Conservation (phyloP, 1,284 basidiomycete species). For the Papiliotrema laurentii region DNA sequence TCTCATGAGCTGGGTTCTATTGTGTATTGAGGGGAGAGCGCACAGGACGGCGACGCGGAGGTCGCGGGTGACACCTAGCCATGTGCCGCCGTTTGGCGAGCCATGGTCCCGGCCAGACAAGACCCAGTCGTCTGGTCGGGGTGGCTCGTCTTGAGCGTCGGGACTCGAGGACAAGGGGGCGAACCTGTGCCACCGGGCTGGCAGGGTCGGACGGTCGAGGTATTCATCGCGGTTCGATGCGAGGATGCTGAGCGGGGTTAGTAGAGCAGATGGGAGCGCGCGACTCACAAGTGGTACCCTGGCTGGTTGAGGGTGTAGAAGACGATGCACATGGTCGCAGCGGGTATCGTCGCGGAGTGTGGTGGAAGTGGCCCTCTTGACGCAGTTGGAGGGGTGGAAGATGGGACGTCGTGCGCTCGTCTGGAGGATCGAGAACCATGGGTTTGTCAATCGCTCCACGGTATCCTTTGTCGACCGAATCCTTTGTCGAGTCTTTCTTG, state of each 20-base stretch:
- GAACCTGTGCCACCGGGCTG: slow-evolving; percentile 44
- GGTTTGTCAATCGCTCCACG: too few relatives aligned
- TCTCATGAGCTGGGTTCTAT: not conserved
- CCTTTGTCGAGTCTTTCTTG: too few relatives aligned
- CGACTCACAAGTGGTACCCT: slow-evolving; percentile 38
- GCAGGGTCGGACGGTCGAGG: slow-evolving; percentile 33
- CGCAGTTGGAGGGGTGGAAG: too few relatives aligned
- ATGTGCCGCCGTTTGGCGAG: slow-evolving; percentile 31
- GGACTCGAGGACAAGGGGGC: slow-evolving; percentile 6
- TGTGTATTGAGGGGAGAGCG: slow-evolving; percentile 7
- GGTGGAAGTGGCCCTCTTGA: too few relatives aligned
- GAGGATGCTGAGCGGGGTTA: slow-evolving; percentile 28
- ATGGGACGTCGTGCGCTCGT: not conserved
- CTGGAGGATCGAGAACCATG: too few relatives aligned
- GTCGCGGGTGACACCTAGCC: slow-evolving; percentile 40
- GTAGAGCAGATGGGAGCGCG: not conserved
- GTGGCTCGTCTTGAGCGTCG: not conserved
- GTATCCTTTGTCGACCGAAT: too few relatives aligned
- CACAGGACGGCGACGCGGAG: slow-evolving; percentile 40
- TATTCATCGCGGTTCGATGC: slow-evolving; percentile 46
- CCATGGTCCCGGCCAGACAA: slow-evolving; percentile 35
- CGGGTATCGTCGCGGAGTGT: too few relatives aligned
- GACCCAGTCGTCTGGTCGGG: slow-evolving; percentile 13
- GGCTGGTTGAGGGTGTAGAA: slow-evolving; percentile 41
- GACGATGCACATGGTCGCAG: slow-evolving; percentile 41